Conservation (phyloP, 805 yeast species). For the Lipomyces sp. region DNA sequence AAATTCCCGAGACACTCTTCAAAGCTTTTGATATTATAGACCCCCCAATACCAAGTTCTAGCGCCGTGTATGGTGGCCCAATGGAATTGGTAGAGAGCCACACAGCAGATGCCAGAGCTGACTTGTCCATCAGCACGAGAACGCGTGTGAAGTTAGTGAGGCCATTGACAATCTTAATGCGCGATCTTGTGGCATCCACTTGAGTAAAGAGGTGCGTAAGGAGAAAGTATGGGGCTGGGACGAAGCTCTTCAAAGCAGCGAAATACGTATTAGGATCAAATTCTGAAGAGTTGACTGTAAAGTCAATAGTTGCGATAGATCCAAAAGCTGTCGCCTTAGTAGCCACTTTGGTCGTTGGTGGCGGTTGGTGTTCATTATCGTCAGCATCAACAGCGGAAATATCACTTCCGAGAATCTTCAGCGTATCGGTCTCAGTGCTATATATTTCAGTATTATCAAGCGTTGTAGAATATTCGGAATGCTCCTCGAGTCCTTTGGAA, state of each 20-base stretch:
- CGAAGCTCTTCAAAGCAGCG: background rate
- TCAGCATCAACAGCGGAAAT: too few relatives aligned
- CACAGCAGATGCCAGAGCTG: slow-evolving; percentile 33
- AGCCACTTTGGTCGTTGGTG: background rate
- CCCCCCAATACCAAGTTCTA: slow-evolving; percentile 40
- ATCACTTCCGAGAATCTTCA: background rate
- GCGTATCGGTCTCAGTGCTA: background rate
- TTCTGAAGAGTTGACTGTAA: background rate
- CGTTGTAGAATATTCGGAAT: background rate
- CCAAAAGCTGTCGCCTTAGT: slow-evolving; percentile 1
- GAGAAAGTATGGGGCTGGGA: slow-evolving; percentile 33
- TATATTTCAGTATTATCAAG: background rate
- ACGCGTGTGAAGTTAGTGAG: slow-evolving; percentile 36
- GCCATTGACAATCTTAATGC: slow-evolving; percentile 35
- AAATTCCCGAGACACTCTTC: slow-evolving; percentile 33
- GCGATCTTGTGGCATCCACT: slow-evolving; percentile 36
- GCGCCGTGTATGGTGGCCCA: slow-evolving; percentile 35
- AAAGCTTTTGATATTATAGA: slow-evolving; percentile 34
- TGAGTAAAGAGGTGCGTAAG: slow-evolving; percentile 27
- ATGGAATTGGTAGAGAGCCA: slow-evolving; percentile 38
- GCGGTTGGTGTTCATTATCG: background rate
- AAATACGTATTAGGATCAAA: background rate
- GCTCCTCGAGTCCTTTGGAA: background rate
- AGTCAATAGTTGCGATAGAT: slow-evolving; percentile 14
- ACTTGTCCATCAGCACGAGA: slow-evolving; percentile 23